phyloP scores from a whole-genome alignment of 495 filamentous ascomycete genomes.

The Cairneyella variabilis region DNA sequence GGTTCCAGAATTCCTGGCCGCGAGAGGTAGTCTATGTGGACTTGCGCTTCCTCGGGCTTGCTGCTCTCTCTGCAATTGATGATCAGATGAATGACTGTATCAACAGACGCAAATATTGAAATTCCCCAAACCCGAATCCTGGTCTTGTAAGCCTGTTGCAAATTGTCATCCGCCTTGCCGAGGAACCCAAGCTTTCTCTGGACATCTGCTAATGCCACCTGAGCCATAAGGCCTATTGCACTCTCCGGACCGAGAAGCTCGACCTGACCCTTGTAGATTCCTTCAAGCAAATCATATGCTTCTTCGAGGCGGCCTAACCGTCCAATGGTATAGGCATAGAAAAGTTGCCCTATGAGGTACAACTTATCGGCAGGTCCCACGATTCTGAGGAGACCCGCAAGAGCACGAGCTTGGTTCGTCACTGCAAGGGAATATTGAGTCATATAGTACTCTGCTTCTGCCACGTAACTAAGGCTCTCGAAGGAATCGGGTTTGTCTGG shows the following conservation, averaged over 20 bases:
- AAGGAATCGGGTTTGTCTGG: too few species aligned
- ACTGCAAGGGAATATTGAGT: too few species aligned
- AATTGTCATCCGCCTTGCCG: background rate
- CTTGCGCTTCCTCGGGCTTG: background rate
- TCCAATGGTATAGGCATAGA: background rate
- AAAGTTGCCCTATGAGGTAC: too few species aligned
- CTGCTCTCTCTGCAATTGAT: background rate
- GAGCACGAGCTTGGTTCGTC: too few species aligned
- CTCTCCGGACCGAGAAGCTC: background rate
- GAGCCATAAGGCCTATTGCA: background rate
- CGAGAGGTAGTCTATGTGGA: background rate
- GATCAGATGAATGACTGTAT: background rate
- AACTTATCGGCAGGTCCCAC: too few species aligned
- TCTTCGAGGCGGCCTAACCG: background rate
- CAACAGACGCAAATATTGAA: background rate
- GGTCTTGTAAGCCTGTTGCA: background rate
- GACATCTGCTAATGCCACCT: background rate
- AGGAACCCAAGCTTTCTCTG: background rate
- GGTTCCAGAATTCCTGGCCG: background rate
- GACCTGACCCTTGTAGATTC: background rate
- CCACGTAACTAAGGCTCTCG: too few species aligned
- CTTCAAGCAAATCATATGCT: too few species aligned
- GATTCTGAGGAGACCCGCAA: too few species aligned
- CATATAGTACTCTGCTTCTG: too few species aligned
- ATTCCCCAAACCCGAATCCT: background rate